These are phyloP conservation scores for Panicum virgatum DNA, from an alignment of 202 grass and related monocot genomes.

Conservation along the genomic window DNA sequence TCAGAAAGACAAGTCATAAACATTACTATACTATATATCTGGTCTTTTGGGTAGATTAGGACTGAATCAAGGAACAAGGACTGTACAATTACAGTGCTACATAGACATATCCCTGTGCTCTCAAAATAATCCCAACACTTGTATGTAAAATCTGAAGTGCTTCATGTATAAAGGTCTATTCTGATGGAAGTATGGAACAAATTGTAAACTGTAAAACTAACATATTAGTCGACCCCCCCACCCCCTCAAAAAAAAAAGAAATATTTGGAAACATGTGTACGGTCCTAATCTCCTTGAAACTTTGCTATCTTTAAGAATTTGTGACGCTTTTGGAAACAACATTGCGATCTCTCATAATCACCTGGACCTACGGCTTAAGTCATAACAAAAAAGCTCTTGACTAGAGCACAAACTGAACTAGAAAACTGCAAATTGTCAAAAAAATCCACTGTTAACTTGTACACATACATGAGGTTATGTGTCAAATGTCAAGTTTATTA, in stretches of 20 bases:
- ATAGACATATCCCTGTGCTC: background rate
- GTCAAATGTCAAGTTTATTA: background rate
- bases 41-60: conserved; percentile 7
- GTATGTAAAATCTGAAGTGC: background rate
- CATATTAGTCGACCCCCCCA: too few species aligned
- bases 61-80: background rate
- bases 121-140: background rate
- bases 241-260: too few species aligned
- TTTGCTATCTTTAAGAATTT: too few species aligned
- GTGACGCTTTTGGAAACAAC: background rate
- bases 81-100: background rate
- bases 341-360: background rate
- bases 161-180: too few species aligned
- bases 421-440: background rate
- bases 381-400: too few species aligned
- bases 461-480: background rate
- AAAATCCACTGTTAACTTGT: background rate
- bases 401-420: background rate
- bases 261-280: too few species aligned
- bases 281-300: too few species aligned
- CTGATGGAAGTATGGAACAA: too few species aligned
- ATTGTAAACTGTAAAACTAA: too few species aligned
- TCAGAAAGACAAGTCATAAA: background rate
- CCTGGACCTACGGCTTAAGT: background rate
- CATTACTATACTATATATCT: background rate